phyloP scores from a whole-genome alignment of 2,329 filamentous ascomycete genomes.

The Penicillium sp. region DNA sequence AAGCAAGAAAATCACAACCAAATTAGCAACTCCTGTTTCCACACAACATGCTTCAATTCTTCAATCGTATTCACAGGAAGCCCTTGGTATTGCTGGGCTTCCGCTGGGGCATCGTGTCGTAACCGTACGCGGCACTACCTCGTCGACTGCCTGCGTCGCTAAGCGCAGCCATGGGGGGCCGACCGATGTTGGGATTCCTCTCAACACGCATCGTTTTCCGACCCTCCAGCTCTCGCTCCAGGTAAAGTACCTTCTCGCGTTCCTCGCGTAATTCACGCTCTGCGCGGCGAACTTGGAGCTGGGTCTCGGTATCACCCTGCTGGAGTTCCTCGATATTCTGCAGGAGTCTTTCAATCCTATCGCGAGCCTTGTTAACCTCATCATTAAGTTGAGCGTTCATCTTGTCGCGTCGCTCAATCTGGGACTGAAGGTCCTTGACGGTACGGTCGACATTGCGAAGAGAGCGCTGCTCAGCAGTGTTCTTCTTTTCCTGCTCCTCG shows the following conservation, averaged over 20 bases:
- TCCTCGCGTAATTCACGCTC: slow-evolving; percentile 91
- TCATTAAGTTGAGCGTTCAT: slow-evolving; percentile 77
- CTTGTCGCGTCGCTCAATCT: slow-evolving; percentile 93
- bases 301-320: slow-evolving; percentile 76
- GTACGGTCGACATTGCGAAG: slow-evolving; percentile 91
- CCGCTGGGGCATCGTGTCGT: slow-evolving; percentile 59
- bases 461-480: slow-evolving; percentile 78
- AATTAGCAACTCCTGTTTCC: slow-evolving; percentile 18
- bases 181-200: slow-evolving; percentile 45
- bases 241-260: slow-evolving; percentile 72
- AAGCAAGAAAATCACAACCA: slow-evolving; percentile 9
- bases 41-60: slow-evolving; percentile 18
- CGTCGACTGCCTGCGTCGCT: slow-evolving; percentile 44
- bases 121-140: slow-evolving; percentile 41
- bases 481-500: slow-evolving; percentile 77
- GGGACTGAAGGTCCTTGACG: slow-evolving; percentile 87
- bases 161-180: slow-evolving; percentile 33
- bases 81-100: slow-evolving; percentile 76
- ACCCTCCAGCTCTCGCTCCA: slow-evolving; percentile 87
- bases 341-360: slow-evolving; percentile 88
- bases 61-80: slow-evolving; percentile 59
- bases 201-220: slow-evolving; percentile 67
- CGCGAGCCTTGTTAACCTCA: slow-evolving; percentile 80
- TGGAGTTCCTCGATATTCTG: slow-evolving; percentile 93
- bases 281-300: slow-evolving; percentile 78